Percentiles rank a stretch among this genome's conserved stretches.
Evolutionary conservation across 2,329 filamentous ascomycete genomes (phyloP).

Genomic region (Fusarium pilosicola): DNA sequence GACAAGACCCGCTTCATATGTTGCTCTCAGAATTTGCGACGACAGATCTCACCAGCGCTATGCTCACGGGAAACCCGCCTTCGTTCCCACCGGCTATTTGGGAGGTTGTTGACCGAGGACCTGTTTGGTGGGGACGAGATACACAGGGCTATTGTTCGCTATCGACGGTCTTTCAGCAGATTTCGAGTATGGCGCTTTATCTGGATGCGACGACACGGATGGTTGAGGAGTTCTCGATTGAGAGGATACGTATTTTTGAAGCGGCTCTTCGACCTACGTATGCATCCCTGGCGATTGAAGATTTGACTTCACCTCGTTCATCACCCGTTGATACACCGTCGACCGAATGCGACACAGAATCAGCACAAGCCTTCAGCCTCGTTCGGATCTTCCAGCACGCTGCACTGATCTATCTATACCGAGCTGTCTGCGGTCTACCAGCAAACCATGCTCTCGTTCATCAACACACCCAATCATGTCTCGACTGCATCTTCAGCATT

Average conservation of each 20-base stretch:
- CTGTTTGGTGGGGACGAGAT: constrained; percentile 56
- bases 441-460: constrained; percentile 53
- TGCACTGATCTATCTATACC: constrained; percentile 55
- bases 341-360: constrained; percentile 41
- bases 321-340: neutral
- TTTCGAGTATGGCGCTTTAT: constrained; percentile 46
- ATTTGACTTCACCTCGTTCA: constrained; percentile 4
- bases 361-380: constrained; percentile 48
- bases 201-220: constrained; percentile 33
- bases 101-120: constrained; percentile 51
- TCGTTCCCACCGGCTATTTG: constrained; percentile 52
- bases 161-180: constrained; percentile 49
- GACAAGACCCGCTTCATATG: constrained; percentile 48
- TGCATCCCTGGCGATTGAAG: constrained; percentile 41
- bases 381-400: constrained; percentile 54
- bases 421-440: constrained; percentile 53
- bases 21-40: constrained; percentile 57
- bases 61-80: constrained; percentile 52
- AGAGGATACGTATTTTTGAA: constrained; percentile 44
- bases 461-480: constrained; percentile 49
- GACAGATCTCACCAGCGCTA: constrained; percentile 54
- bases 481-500: constrained; percentile 51
- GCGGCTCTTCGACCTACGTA: constrained; percentile 42
- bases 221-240: constrained; percentile 42
- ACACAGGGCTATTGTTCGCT: constrained; percentile 49